These are phyloP conservation scores for Irpex lacteus DNA, from an alignment of 1,284 basidiomycete genomes.

Conservation along the genomic window DNA sequence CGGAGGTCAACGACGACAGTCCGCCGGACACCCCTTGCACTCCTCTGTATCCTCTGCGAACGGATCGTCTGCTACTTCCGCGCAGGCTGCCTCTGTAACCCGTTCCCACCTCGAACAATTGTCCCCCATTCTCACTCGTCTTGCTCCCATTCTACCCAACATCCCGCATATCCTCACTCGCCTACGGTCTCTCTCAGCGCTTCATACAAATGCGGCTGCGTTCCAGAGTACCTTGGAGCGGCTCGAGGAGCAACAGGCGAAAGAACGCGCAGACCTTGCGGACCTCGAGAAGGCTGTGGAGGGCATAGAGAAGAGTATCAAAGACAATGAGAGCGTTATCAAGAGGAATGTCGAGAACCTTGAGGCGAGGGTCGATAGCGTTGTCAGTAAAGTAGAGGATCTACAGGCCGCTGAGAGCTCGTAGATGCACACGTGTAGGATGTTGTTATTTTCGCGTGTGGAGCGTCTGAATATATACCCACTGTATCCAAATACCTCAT, in stretches of 20 bases:
- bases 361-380: slow-evolving; percentile 57
- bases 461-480: too few relatives aligned
- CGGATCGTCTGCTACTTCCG: slow-evolving; percentile 24
- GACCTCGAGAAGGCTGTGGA: slow-evolving; percentile 71
- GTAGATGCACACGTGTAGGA: not conserved
- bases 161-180: slow-evolving; percentile 90
- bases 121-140: slow-evolving; percentile 75
- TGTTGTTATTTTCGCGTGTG: not conserved
- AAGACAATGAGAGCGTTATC: slow-evolving; percentile 72
- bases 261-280: slow-evolving; percentile 56
- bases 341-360: slow-evolving; percentile 70
- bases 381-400: slow-evolving; percentile 51
- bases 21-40: slow-evolving; percentile 19
- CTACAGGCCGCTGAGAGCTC: not conserved
- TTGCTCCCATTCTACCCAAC: slow-evolving; percentile 86
- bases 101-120: slow-evolving; percentile 56
- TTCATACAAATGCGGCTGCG: slow-evolving; percentile 81
- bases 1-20: slow-evolving; percentile 20
- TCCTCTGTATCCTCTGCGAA: slow-evolving; percentile 23
- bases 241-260: slow-evolving; percentile 72
- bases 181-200: slow-evolving; percentile 75
- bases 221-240: slow-evolving; percentile 70
- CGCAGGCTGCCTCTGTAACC: slow-evolving; percentile 20
- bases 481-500: too few relatives aligned
- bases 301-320: slow-evolving; percentile 73